Percentiles rank a stretch among this genome's conserved stretches.
phyloP scores from a whole-genome alignment of 2,329 filamentous ascomycete species.

The Monilinia aucupariae region DNA sequence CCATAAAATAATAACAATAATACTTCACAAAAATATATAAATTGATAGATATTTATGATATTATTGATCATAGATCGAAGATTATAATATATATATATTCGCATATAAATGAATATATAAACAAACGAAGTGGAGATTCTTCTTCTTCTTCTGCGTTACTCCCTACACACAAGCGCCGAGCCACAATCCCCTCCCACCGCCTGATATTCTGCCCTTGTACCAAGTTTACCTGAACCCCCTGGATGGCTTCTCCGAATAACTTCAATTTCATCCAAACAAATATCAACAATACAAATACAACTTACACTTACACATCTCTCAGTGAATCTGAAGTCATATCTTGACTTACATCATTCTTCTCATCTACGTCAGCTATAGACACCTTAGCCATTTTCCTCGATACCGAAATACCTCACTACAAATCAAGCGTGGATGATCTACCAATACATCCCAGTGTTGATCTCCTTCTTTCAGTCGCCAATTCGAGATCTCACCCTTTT shows the following conservation, averaged over 20 bases:
- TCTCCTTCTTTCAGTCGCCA: constrained; percentile 16
- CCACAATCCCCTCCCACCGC: constrained; percentile 2
- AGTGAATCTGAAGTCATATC: neutral
- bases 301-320: constrained; percentile 1
- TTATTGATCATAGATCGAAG: too few relatives aligned
- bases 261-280: constrained; percentile 12
- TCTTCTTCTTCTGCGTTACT: too few relatives aligned
- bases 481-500: constrained; percentile 18
- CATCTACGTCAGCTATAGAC: neutral
- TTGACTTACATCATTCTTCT: neutral
- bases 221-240: constrained; percentile 8
- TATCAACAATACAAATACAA: neutral
- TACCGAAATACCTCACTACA: constrained; percentile 11
- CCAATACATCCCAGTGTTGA: constrained; percentile 18
- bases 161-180: constrained; percentile 8
- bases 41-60: too few relatives aligned
- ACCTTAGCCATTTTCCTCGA: constrained; percentile 1
- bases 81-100: too few relatives aligned
- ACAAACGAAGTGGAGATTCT: too few relatives aligned
- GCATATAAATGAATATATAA: too few relatives aligned
- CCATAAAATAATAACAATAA: too few relatives aligned
- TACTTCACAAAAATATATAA: too few relatives aligned
- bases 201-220: constrained; percentile 3
- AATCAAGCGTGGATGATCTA: constrained; percentile 15
- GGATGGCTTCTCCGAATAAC: constrained; percentile 16